A percentile compares a stretch with the other conserved stretches of the same genome.
phyloP scores from a whole-genome alignment of 75 land plant genomes.

The Pseudotsuga menziesii region DNA sequence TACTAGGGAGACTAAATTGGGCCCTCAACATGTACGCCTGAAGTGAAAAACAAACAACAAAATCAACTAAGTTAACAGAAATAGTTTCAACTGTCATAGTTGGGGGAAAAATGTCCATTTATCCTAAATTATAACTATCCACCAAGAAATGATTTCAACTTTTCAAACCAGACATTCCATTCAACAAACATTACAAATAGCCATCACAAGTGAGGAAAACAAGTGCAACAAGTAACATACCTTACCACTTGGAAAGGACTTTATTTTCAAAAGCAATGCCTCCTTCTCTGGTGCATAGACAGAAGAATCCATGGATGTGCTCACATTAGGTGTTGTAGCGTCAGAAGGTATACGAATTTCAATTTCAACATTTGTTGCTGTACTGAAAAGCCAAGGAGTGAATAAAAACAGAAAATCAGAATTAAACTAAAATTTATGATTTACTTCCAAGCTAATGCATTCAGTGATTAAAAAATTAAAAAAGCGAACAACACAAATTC shows the following conservation, averaged over 20 bases:
- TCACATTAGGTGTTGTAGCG: constrained; percentile 76
- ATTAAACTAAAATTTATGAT: neutral
- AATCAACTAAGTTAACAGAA: neutral
- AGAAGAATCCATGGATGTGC: constrained; percentile 93
- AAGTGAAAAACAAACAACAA: neutral
- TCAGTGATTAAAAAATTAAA: too few species aligned
- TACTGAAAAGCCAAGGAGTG: constrained; percentile 36
- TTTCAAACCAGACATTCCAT: neutral
- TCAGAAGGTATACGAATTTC: constrained; percentile 81
- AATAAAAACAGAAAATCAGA: neutral
- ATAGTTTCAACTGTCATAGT: neutral
- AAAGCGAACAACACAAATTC: too few species aligned
- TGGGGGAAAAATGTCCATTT: neutral
- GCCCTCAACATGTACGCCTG: constrained; percentile 52
- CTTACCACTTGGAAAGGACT: constrained; percentile 96
- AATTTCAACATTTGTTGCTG: constrained; percentile 97
- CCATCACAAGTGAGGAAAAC: neutral
- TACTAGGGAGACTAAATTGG: constrained; percentile 42
- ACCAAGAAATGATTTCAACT: neutral
- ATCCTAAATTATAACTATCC: neutral
- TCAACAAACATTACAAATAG: neutral
- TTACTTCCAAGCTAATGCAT: too few species aligned
- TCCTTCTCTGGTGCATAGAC: constrained; percentile 92
- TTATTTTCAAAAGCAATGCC: constrained; percentile 88
- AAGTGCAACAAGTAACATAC: constrained; percentile 19